These are phyloP conservation scores for Protomyces gravidus DNA, from an alignment of 1,139 yeast genomes.

Conservation along the genomic window DNA sequence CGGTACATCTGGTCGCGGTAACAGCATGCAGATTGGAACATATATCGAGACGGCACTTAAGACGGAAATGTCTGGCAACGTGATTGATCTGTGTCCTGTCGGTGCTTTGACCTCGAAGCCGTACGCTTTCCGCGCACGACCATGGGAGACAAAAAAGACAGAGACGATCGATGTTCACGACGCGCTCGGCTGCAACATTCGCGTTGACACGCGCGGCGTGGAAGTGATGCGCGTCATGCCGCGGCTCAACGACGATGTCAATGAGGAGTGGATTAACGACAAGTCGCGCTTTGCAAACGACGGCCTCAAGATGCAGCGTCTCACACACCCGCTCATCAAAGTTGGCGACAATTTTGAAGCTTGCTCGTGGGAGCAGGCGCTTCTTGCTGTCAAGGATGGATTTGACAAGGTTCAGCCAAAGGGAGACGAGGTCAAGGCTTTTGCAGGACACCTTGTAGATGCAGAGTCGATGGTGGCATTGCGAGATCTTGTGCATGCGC, in stretches of 20 bases:
- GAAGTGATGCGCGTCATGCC: constrained; percentile 88
- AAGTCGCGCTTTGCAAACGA: constrained; percentile 82
- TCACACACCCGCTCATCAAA: constrained; percentile 75
- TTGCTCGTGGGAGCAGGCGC: constrained; percentile 86
- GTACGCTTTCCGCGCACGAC: constrained; percentile 84
- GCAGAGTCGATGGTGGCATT: constrained; percentile 78
- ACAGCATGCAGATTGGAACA: constrained; percentile 88
- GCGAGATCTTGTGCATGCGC: constrained; percentile 70
- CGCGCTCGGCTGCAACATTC: constrained; percentile 74
- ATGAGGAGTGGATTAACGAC: constrained; percentile 91
- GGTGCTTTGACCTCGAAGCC: constrained; percentile 91
- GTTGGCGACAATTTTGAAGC: constrained; percentile 66
- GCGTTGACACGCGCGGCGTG: constrained; percentile 82
- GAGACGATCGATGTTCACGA: constrained; percentile 84
- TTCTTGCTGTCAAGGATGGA: constrained; percentile 64
- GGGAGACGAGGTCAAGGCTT: constrained; percentile 71
- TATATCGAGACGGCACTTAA: constrained; percentile 80
- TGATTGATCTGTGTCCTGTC: constrained; percentile 84
- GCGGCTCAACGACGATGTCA: constrained; percentile 77
- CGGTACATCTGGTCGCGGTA: constrained; percentile 86
- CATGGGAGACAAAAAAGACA: constrained; percentile 89
- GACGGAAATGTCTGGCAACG: constrained; percentile 82
- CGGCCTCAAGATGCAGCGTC: constrained; percentile 80
- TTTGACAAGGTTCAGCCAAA: constrained; percentile 55
- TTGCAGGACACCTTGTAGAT: constrained; percentile 77